A percentile compares a stretch with the other conserved stretches of the same genome.
These are phyloP conservation scores for Kwoniella bestiolae DNA, from an alignment of 768 basidiomycete genomes.

Conservation along the genomic window DNA sequence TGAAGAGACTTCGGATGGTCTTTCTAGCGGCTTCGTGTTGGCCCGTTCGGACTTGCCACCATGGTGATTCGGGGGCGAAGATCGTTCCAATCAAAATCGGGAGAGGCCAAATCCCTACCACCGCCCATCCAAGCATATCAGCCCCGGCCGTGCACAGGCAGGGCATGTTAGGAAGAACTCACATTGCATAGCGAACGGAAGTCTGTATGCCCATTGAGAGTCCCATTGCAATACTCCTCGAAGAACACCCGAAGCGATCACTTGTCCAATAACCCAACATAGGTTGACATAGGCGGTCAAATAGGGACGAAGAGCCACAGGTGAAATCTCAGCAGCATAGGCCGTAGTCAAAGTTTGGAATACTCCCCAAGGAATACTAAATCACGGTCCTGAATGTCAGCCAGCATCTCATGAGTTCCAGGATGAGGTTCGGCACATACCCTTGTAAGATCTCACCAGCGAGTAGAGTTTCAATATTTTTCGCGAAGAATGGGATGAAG, in stretches of 20 bases:
- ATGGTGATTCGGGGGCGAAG: slow-evolving; percentile 53
- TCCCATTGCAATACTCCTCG: slow-evolving; percentile 18
- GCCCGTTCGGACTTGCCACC: slow-evolving; percentile 50
- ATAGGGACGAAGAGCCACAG: slow-evolving; percentile 48
- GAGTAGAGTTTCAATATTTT: slow-evolving; percentile 40
- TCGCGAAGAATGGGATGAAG: slow-evolving; percentile 49
- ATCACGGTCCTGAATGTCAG: slow-evolving; percentile 12
- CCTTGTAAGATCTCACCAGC: slow-evolving; percentile 41
- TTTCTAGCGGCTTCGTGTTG: slow-evolving; percentile 29
- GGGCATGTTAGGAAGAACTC: slow-evolving; percentile 1
- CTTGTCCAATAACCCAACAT: slow-evolving; percentile 52
- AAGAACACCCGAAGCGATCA: slow-evolving; percentile 48
- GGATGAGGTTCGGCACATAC: slow-evolving; percentile 6
- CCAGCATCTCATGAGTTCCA: slow-evolving; percentile 1
- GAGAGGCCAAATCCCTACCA: slow-evolving; percentile 42
- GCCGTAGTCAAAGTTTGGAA: slow-evolving; percentile 55
- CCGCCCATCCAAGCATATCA: not conserved
- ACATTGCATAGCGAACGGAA: slow-evolving; percentile 48
- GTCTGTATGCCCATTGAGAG: slow-evolving; percentile 39
- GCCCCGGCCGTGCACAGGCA: too few species aligned
- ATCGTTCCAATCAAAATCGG: slow-evolving; percentile 42
- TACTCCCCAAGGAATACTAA: slow-evolving; percentile 56
- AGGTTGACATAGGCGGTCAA: slow-evolving; percentile 49
- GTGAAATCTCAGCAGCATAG: slow-evolving; percentile 55
- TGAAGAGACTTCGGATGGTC: slow-evolving; percentile 31